Conservation (phyloP, 2,329 filamentous ascomycete genomes). For the Epichloe gansuensis region DNA sequence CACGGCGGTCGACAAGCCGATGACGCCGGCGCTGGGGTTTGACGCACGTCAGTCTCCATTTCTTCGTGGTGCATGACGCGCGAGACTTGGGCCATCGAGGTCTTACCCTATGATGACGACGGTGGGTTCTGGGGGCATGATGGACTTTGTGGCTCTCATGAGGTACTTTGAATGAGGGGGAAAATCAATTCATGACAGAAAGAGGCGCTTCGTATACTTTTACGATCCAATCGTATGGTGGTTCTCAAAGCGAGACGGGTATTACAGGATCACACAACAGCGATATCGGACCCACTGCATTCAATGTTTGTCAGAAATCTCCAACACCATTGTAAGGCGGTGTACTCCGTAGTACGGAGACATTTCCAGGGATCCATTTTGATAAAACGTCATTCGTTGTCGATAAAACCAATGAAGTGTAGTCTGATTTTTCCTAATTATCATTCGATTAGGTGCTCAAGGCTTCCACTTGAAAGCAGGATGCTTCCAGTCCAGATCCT, state of each 20-base stretch:
- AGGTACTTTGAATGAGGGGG: not conserved
- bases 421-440: too few species aligned
- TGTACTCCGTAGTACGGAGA: too few species aligned
- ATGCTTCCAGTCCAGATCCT: constrained; percentile 54
- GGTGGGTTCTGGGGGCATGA: constrained; percentile 1
- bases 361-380: too few species aligned
- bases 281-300: too few species aligned
- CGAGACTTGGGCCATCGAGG: not conserved
- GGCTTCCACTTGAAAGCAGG: constrained; percentile 47
- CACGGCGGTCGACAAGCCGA: constrained; percentile 36
- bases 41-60: not conserved
- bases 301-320: too few species aligned
- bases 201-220: not conserved
- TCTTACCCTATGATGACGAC: constrained; percentile 7
- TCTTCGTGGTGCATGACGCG: too few species aligned
- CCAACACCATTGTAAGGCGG: too few species aligned
- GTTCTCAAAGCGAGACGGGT: not conserved
- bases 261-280: not conserved
- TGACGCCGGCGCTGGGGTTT: constrained; percentile 35
- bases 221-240: not conserved
- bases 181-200: not conserved
- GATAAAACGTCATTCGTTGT: too few species aligned
- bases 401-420: too few species aligned
- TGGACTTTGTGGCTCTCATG: not conserved
- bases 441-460: constrained; percentile 6